Evolutionary conservation across 345 rosid genomes (phyloP).

Genomic region (Noccaea caerulescens): DNA sequence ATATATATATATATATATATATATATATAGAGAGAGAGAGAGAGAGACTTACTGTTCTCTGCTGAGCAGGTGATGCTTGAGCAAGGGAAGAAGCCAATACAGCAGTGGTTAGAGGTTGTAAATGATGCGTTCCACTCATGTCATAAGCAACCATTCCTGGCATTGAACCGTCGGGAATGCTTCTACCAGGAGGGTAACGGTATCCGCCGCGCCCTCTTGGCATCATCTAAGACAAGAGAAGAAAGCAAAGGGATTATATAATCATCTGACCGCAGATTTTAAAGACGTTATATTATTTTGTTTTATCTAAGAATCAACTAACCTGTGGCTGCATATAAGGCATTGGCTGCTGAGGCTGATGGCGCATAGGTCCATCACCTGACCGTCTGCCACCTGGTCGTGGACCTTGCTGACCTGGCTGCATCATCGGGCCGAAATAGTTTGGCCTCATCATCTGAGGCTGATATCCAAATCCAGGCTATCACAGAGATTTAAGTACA

Average conservation of each 20-base stretch:
- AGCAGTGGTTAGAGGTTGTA: slow-evolving; percentile 59
- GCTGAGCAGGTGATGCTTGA: slow-evolving; percentile 66
- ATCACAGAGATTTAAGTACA: slow-evolving; percentile 21
- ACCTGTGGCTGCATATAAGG: slow-evolving; percentile 92
- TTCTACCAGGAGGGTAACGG: slow-evolving; percentile 83
- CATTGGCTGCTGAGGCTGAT: slow-evolving; percentile 81
- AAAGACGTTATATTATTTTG: not conserved
- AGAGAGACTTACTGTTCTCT: slow-evolving; percentile 63
- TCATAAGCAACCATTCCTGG: slow-evolving; percentile 83
- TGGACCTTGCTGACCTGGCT: slow-evolving; percentile 87
- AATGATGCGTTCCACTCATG: slow-evolving; percentile 63
- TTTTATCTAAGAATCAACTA: slow-evolving; percentile 8
- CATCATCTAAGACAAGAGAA: slow-evolving; percentile 59
- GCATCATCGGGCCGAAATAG: slow-evolving; percentile 75
- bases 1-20: too few species aligned
- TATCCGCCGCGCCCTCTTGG: slow-evolving; percentile 79
- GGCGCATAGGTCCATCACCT: slow-evolving; percentile 65
- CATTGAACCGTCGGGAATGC: slow-evolving; percentile 72
- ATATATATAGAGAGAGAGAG: not conserved
- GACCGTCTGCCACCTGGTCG: slow-evolving; percentile 84
- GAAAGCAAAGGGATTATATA: not conserved
- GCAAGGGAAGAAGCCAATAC: slow-evolving; percentile 78
- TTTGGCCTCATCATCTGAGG: slow-evolving; percentile 82
- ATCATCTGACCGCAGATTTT: not conserved
- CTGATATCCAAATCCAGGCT: slow-evolving; percentile 99